phyloP scores from a whole-genome alignment of 2,329 filamentous ascomycete genomes.

The Sordariomycetes sp. region DNA sequence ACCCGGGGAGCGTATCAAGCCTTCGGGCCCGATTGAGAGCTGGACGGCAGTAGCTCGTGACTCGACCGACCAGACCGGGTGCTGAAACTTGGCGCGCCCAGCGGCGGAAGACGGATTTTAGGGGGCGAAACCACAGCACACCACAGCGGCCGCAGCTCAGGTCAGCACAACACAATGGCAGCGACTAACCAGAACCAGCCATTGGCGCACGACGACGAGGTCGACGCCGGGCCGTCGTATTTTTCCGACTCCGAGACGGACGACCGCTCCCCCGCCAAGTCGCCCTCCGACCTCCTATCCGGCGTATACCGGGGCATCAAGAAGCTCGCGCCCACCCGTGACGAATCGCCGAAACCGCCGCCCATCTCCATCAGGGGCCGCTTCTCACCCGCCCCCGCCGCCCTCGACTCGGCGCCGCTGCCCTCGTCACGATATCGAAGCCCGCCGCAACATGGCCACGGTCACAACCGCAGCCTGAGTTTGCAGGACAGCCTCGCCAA shows the following conservation, averaged over 20 bases:
- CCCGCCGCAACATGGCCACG: slow-evolving; percentile 2
- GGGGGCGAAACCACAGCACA: background rate
- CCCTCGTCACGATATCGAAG: slow-evolving; percentile 5
- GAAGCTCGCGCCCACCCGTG: slow-evolving; percentile 28
- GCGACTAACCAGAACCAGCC: background rate
- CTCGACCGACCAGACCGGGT: no score
- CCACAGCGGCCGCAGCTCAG: background rate
- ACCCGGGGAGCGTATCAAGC: no score
- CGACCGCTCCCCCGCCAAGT: slow-evolving; percentile 17
- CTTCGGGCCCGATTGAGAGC: no score
- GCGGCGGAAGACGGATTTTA: background rate
- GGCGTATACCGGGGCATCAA: slow-evolving; percentile 38
- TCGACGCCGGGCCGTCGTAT: slow-evolving; percentile 16
- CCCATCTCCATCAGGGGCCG: background rate
- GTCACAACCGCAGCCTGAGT: slow-evolving; percentile 26
- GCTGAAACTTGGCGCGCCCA: background rate
- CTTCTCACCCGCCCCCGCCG: background rate
- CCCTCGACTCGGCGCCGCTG: slow-evolving; percentile 8
- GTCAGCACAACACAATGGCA: slow-evolving; percentile 15
- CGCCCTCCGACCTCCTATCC: slow-evolving; percentile 32
- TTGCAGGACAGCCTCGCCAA: slow-evolving; percentile 43
- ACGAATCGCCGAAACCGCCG: slow-evolving; percentile 23
- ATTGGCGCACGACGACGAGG: slow-evolving; percentile 4
- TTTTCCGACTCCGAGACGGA: slow-evolving; percentile 32
- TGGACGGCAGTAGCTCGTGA: no score